A percentile compares a stretch with the other conserved stretches of the same genome.
phyloP scores from a whole-genome alignment of 2,329 filamentous ascomycete species.

The Coniochaeta prunicola region DNA sequence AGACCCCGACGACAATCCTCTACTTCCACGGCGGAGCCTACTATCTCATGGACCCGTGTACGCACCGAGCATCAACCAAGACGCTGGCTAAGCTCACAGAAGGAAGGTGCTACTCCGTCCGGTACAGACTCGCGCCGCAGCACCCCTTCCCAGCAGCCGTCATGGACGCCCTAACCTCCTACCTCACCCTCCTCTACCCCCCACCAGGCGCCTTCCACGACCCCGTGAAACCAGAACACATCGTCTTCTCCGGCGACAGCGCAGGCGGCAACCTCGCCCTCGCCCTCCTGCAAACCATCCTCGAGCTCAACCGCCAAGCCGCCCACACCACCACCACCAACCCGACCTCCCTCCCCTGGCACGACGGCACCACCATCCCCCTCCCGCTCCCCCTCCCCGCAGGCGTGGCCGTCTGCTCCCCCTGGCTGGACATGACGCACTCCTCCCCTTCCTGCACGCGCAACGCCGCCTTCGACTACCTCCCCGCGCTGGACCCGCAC shows the following conservation, averaged over 20 bases:
- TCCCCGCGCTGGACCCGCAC: constrained; percentile 34
- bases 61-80: constrained; percentile 52
- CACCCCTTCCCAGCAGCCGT: constrained; percentile 68
- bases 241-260: constrained; percentile 68
- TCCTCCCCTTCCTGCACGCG: constrained; percentile 47
- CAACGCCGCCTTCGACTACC: constrained; percentile 56
- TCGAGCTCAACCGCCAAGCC: constrained; percentile 48
- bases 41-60: constrained; percentile 63
- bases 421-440: constrained; percentile 66
- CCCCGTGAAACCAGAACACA: constrained; percentile 55
- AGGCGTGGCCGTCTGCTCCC: constrained; percentile 53
- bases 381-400: constrained; percentile 63
- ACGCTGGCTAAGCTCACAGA: constrained; percentile 59
- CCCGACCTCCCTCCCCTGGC: constrained; percentile 40
- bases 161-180: constrained; percentile 65
- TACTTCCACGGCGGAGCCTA: constrained; percentile 75
- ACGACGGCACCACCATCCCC: constrained; percentile 46
- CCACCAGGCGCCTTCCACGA: constrained; percentile 60
- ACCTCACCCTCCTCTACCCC: constrained; percentile 66
- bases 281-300: constrained; percentile 59
- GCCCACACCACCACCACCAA: constrained; percentile 46
- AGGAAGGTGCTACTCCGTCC: constrained; percentile 63
- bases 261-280: constrained; percentile 68
- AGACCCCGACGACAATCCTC: constrained; percentile 55
- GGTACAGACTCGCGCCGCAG: constrained; percentile 70